Conservation (phyloP, 805 yeast genomes). For the Ogataea henricii region DNA sequence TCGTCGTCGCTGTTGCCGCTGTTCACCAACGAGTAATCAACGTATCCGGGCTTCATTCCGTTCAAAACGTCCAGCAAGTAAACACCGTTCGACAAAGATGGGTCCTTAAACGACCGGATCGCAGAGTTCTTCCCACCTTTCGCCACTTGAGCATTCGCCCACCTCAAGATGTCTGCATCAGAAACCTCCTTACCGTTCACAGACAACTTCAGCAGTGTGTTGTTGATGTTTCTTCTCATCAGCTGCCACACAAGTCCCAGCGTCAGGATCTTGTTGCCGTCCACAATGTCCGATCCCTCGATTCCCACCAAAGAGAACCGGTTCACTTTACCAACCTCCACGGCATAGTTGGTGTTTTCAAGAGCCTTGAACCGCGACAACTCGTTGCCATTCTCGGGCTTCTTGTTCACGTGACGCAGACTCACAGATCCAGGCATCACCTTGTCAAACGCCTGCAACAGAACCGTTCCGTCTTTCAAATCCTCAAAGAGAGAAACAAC, state of each 20-base stretch:
- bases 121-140: slow-evolving; percentile 80
- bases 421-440: slow-evolving; percentile 93
- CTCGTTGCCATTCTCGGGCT: slow-evolving; percentile 74
- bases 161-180: slow-evolving; percentile 83
- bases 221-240: slow-evolving; percentile 92
- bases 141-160: slow-evolving; percentile 87
- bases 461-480: slow-evolving; percentile 85
- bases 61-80: slow-evolving; percentile 87
- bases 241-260: slow-evolving; percentile 97
- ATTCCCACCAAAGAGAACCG: slow-evolving; percentile 94
- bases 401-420: slow-evolving; percentile 76
- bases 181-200: slow-evolving; percentile 73
- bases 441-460: slow-evolving; percentile 92
- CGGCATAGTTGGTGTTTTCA: slow-evolving; percentile 98
- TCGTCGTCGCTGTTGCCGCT: slow-evolving; percentile 82
- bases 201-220: slow-evolving; percentile 74
- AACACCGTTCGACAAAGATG: slow-evolving; percentile 71
- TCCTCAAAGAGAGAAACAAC: slow-evolving; percentile 91
- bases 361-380: slow-evolving; percentile 89
- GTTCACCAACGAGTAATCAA: slow-evolving; percentile 88
- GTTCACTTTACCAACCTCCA: slow-evolving; percentile 90
- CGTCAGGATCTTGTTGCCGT: slow-evolving; percentile 86
- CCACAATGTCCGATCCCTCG: slow-evolving; percentile 96
- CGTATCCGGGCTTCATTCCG: slow-evolving; percentile 96
- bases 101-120: slow-evolving; percentile 85